Evolutionary conservation across 257 asterid species (phyloP), one percentile per base, ranked within the genome.

Genomic region (Rauvolfia tetraphylla): DNA sequence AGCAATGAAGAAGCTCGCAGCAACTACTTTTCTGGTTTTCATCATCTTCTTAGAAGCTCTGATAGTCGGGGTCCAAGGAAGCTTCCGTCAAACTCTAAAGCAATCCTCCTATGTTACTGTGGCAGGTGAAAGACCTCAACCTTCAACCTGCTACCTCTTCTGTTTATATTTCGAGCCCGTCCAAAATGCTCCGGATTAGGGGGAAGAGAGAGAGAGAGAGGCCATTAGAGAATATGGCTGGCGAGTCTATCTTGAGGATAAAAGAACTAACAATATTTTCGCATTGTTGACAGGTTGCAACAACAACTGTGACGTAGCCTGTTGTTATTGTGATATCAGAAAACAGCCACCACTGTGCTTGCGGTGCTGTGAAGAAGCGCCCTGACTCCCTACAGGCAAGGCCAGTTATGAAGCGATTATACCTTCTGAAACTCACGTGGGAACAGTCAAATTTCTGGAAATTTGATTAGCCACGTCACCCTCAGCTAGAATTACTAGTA

Each of bases 281-380:
- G 13, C 42, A n/a, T 36, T 48, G 7, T 10, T 62, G 33, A 27
- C 79, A 83, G 85, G 89, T 48, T 86, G 89, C 75, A 83, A 77
- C 76, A 86, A 79, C 73, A 42, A 81, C 68, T 86, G 89, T 49
- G 89, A 83, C 46, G 54, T 83, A 49, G 87, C 87, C 33, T 83
- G 87, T 68, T 86, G 87, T 80, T 75, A 86, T 63, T 84, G 89
- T 36, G 85, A 82, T 38, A 84, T 86, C 49, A 80, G 83, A 78
- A 75, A 82, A 63, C 83, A 75, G 34, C 86, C 89, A 48, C 89
- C 89, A 31, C 58, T 86, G 23, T 86, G 90, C 25, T 73, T 82
- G 58, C 83, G 72, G 77, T 84, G 88, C 82, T 86, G 90, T 72
- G 72, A 70, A 57, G 86, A 82, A 71, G 80, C 68, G 71, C 79